Conservation (phyloP, 805 yeast species). For the Ogataea methylovora region DNA sequence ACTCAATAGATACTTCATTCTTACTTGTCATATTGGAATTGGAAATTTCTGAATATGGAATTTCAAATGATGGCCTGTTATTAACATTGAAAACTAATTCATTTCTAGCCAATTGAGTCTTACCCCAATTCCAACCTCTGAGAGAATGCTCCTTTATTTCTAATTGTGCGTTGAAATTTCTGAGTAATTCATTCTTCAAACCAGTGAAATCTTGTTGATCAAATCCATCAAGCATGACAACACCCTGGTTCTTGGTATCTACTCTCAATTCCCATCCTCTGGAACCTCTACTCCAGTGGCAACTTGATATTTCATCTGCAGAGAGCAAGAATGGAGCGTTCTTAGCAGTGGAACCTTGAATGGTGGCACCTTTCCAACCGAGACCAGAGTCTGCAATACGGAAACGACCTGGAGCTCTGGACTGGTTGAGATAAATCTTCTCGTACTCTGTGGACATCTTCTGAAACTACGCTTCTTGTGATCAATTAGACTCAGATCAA, state of each 20-base stretch:
- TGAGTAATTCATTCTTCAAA: constrained; percentile 75
- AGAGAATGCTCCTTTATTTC: constrained; percentile 87
- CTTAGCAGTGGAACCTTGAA: constrained; percentile 38
- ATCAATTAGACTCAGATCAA: no score
- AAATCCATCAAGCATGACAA: constrained; percentile 85
- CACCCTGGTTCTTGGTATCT: constrained; percentile 84
- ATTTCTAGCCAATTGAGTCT: constrained; percentile 83
- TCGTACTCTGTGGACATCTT: constrained; percentile 61
- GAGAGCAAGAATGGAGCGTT: constrained; percentile 81
- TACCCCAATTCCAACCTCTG: constrained; percentile 99
- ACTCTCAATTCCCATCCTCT: constrained; percentile 86
- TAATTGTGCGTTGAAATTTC: constrained; percentile 62
- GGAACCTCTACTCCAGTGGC: constrained; percentile 89
- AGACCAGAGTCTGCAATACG: constrained; percentile 95
- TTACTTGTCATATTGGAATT: constrained; percentile 89
- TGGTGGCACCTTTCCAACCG: constrained; percentile 71
- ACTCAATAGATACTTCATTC: constrained; percentile 88
- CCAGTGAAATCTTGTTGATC: constrained; percentile 75
- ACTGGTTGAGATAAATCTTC: constrained; percentile 82
- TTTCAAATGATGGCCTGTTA: constrained; percentile 85
- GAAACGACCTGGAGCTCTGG: constrained; percentile 77
- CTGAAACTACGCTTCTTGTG: no score
- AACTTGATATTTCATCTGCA: constrained; percentile 72
- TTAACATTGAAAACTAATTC: constrained; percentile 82
- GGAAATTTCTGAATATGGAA: constrained; percentile 72